phyloP scores from a whole-genome alignment of 1,139 yeast species.

The Geotrichum reessii region DNA sequence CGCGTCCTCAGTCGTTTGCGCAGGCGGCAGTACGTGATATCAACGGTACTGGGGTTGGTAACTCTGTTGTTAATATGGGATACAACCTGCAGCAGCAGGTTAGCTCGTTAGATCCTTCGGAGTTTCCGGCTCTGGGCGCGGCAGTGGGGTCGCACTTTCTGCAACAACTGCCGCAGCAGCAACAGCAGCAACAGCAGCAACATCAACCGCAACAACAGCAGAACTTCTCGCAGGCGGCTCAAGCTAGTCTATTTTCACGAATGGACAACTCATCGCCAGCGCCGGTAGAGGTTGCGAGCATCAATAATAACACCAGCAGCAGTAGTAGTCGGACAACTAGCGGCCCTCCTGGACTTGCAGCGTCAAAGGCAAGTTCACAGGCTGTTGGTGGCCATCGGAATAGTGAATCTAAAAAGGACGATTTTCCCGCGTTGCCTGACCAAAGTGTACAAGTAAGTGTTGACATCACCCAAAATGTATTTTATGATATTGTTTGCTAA shows the following conservation, averaged over 20 bases:
- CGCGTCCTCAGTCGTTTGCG: slow-evolving; percentile 15
- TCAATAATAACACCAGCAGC: slow-evolving; percentile 12
- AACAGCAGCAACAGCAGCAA: slow-evolving; percentile 9
- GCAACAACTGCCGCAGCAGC: slow-evolving; percentile 8
- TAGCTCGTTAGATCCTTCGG: slow-evolving; percentile 26
- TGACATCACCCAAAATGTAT: neutral
- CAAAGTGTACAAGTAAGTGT: slow-evolving; percentile 5
- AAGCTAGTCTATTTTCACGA: slow-evolving; percentile 15
- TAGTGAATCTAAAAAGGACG: slow-evolving; percentile 15
- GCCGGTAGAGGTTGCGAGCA: slow-evolving; percentile 12
- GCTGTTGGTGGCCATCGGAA: slow-evolving; percentile 5
- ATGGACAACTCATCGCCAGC: slow-evolving; percentile 11
- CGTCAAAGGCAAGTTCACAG: slow-evolving; percentile 5
- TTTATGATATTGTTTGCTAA: neutral
- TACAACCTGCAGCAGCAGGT: slow-evolving; percentile 18
- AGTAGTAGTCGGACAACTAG: slow-evolving; percentile 5
- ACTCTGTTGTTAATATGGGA: slow-evolving; percentile 3
- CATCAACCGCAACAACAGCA: neutral
- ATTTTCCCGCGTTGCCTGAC: slow-evolving; percentile 28
- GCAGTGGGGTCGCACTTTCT: slow-evolving; percentile 19
- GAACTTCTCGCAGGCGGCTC: slow-evolving; percentile 11
- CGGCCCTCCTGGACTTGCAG: slow-evolving; percentile 11
- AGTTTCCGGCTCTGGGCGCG: slow-evolving; percentile 31
- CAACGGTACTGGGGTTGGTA: slow-evolving; percentile 1
- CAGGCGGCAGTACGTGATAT: slow-evolving; percentile 21